Base-by-base conservation (phyloP, 768 basidiomycete species). In the Suillus brevipes region DNA sequence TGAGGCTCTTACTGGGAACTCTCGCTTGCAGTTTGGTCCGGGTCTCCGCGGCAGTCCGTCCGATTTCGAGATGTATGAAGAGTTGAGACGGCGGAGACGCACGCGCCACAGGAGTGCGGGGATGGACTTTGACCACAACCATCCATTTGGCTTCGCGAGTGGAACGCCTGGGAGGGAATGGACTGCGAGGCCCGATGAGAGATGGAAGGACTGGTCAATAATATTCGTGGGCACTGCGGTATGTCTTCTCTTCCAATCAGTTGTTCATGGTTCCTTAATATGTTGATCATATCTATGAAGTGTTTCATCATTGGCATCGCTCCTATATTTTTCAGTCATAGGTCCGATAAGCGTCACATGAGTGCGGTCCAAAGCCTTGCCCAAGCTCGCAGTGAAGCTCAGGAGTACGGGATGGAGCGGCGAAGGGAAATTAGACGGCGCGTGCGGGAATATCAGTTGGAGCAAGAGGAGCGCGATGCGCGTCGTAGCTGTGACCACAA, bases 301-400 rank as follows among this genome's bases (percentile, higher is more conserved):
- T 76, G 82, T 0, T 70, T 87, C n/a, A 71, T 78, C 1, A 74
- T 77, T 10, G 84, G 83, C 7, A 66, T 88, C 13, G 79, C 79
- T 18, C 84, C 85, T 0, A 73, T 78, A 23, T 38, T 84, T 23
- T 70, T 84, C 25, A 74, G 69, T 65, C 64, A 65, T 77, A 64
- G 73, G 75, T 49, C 78, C 73, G 47, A 84, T 43, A 78, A 78
- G 66, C 76, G 74, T 0, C 89, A 90, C 68, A 74, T 74, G 14
- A 76, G 77, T 3, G 90, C 90, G 0, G 84, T 81, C 1, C 75
- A 77, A 10, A 89, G 89, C 66, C 82, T 91, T 23, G 81, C 85
- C 0, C 81, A 84, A 64, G 90, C 88, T 5, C 81, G 86, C 20
- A 72, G 74, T 16, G 89, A 89, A 42, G 87, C 88, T 8, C 76